These are phyloP conservation scores for Fragaria ananassa DNA, from an alignment of 306 rosid species.

Conservation along the genomic window DNA sequence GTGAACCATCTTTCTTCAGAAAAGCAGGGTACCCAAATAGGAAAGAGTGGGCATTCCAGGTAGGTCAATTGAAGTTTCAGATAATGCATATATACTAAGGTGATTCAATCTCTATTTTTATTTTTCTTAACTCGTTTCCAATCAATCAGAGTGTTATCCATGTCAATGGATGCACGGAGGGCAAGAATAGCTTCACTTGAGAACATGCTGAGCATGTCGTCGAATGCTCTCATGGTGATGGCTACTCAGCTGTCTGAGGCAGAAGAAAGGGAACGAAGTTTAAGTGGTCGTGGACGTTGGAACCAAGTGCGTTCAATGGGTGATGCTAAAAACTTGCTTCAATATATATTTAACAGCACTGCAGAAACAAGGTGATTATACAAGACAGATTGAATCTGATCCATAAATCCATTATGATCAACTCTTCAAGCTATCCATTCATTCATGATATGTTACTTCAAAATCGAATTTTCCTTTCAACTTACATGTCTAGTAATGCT, in stretches of 20 bases:
- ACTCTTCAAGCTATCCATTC: neutral
- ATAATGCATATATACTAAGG: neutral
- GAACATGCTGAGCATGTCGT: slow-evolving; percentile 65
- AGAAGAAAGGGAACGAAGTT: slow-evolving; percentile 59
- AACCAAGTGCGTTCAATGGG: slow-evolving; percentile 76
- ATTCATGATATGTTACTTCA: neutral
- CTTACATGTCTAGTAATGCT: neutral
- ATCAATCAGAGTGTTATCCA: slow-evolving; percentile 53
- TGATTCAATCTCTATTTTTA: slow-evolving; percentile 5
- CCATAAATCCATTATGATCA: neutral
- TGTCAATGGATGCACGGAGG: slow-evolving; percentile 59
- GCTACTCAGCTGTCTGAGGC: slow-evolving; percentile 73
- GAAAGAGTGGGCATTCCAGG: slow-evolving; percentile 56
- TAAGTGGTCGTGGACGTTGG: slow-evolving; percentile 70
- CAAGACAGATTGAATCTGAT: slow-evolving; percentile 22
- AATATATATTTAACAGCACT: slow-evolving; percentile 50
- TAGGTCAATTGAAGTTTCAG: slow-evolving; percentile 7
- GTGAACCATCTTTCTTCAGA: slow-evolving; percentile 46
- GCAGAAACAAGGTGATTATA: slow-evolving; percentile 63
- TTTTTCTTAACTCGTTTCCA: slow-evolving; percentile 1
- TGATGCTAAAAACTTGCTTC: slow-evolving; percentile 72
- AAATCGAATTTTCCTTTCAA: neutral
- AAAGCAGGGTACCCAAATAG: slow-evolving; percentile 36
- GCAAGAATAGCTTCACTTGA: slow-evolving; percentile 72
- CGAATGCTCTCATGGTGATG: slow-evolving; percentile 61